Base-by-base conservation (phyloP, 2,329 filamentous ascomycete species). In the Malbranchea zuffiana region DNA sequence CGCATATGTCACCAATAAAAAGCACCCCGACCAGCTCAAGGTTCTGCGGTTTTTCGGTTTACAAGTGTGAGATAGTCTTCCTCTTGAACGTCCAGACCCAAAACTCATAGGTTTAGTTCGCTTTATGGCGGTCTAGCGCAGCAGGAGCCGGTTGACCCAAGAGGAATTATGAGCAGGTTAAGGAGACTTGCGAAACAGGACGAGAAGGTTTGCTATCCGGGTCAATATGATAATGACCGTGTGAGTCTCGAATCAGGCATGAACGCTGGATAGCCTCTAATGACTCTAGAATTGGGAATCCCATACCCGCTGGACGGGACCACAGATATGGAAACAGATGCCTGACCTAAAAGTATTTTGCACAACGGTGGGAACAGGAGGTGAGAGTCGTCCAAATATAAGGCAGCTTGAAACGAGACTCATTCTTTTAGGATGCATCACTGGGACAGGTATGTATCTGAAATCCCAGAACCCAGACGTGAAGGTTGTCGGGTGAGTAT, bases 1-100 rank as follows among this genome's bases (percentile, higher is more conserved):
- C 8, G 74, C 73, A 0, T 75, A 67, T 44, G 49, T 77, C 12
- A 74, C 66, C 46, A 77, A 77, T 49, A 77, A 77, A 54, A 75
- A 69, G 1, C 68, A 63, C 34, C 46, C 61, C 3, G 63, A 66
- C 2, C 72, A 73, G 44, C 52, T 77, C 20, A 62, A 61, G n/a
- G 47, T 74, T 13, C 67, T 77, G 65, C 67, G 69, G 34, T 74
- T 77, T 45, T 77, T 76, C 41, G 73, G 72, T 0, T 61, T 76
- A 2, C 6, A 25, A 25, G 23, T 25, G 23, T 25, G 7, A 25
- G 23, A 25, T 25, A 25, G n/a, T 25, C 6, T 41, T 8, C n/a
- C n/a, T 15, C 17, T 28, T 30, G 7, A 6, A 10, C 6, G 13
- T 30, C 6, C 13, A 11, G 6, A n/a, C 13, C 6, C 6, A 7